Conservation (phyloP, 1,284 basidiomycete species). For the Leccinum ponderosum region DNA sequence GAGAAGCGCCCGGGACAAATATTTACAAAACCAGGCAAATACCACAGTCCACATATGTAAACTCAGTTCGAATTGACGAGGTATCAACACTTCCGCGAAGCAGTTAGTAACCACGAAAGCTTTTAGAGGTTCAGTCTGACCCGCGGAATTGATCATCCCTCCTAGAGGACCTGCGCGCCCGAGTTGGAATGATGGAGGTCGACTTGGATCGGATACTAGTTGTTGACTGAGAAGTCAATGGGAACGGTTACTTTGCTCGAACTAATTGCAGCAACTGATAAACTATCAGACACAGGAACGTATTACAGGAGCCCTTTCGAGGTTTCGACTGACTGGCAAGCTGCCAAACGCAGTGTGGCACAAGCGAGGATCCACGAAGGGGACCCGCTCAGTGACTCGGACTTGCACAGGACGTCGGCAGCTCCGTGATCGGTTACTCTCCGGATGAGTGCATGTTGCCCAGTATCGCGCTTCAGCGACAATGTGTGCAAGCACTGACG, state of each 20-base stretch:
- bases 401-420: not conserved
- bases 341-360: not conserved
- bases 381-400: not conserved
- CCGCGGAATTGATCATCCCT: too few species aligned
- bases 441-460: too few species aligned
- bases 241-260: too few species aligned
- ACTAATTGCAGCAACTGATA: too few species aligned
- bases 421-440: not conserved
- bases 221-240: too few species aligned
- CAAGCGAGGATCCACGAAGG: not conserved
- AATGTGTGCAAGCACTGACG: not conserved
- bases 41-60: too few species aligned
- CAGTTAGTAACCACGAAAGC: not conserved
- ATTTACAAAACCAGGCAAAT: not conserved
- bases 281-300: too few species aligned
- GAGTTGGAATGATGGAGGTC: too few species aligned
- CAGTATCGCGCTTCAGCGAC: not conserved
- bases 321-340: not conserved
- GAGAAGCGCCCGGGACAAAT: slow-evolving; percentile 16
- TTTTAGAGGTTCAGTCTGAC: not conserved
- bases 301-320: too few species aligned
- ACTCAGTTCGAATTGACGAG: not conserved
- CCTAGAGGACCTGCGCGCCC: too few species aligned
- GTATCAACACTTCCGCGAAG: not conserved
- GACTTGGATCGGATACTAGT: too few species aligned